Base-by-base conservation (phyloP, 805 yeast genomes). In the Tetrapisispora taiwanensis region DNA sequence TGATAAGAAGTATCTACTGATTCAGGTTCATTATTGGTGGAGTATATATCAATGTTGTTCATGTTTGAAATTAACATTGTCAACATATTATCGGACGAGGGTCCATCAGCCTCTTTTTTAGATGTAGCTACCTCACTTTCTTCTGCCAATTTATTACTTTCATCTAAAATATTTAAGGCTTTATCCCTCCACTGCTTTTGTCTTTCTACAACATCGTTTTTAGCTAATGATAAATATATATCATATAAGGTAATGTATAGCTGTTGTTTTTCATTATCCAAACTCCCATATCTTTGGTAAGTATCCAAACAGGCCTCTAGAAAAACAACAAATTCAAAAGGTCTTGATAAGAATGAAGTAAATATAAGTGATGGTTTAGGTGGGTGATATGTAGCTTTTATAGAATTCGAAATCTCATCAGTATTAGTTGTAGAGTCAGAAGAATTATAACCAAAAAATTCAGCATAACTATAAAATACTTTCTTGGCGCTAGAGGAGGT, bases 301-400 rank as follows among this genome's bases (percentile, higher is more conserved):
- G 84, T 73, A 52, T 81, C 85, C 14, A 88, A 65, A 53, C 95
- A 87, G 0, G 97, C 97, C 59, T 92, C 98, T 45, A 92, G 63
- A 50, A 92, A 92, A 7, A 85, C 84, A 22, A 89, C 92, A 70
- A 92, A 90, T 56, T 89, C 92, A 55, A 80, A 76, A 0, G 92
- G 88, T 58, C 84, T 86, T 51, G 81, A 76, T n/a, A 84, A 77
- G 60, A 92, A 92, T 1, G 94, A 79, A 2, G 90, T 80, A 58
- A 87, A 92, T 1, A 90, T 84, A 33, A 90, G 70, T 37, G 88
- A 73, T 7, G 97, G 97, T 42, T 80, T 74, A 3, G 98, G 98
- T 1, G 97, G 96, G 42, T 81, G 81, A 60, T 92, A 92, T 0
- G 92, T 84, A 14, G 89, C 82, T 32, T 56, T 70, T 27, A n/a